Conservation (phyloP, 108 stramenopile genomes). For the Pseudonitzschia multistriata region DNA sequence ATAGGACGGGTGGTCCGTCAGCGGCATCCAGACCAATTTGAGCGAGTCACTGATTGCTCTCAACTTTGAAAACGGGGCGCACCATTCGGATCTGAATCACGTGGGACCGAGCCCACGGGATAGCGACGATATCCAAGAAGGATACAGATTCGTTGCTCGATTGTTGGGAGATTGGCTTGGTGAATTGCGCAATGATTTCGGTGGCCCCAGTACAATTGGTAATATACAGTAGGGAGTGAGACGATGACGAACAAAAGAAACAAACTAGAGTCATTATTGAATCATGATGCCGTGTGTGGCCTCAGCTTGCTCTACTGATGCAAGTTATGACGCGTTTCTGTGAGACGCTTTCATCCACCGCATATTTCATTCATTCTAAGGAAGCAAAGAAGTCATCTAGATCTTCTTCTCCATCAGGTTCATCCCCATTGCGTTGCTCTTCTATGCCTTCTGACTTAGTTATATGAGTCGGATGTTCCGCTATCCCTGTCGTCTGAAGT, state of each 20-base stretch:
- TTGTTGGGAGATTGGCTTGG: slow-evolving; percentile 1
- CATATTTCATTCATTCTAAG: slow-evolving; percentile 24
- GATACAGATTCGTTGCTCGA: background rate
- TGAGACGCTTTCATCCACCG: background rate
- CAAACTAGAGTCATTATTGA: too few species aligned
- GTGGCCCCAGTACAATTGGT: background rate
- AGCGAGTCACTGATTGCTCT: slow-evolving; percentile 54
- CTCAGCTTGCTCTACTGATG: too few species aligned
- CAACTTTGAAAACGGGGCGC: slow-evolving; percentile 83
- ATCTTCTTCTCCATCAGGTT: slow-evolving; percentile 38
- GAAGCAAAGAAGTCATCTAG: slow-evolving; percentile 76
- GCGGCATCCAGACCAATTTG: slow-evolving; percentile 59
- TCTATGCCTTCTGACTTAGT: background rate
- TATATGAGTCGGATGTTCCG: background rate
- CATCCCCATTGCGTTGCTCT: background rate
- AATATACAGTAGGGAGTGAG: background rate
- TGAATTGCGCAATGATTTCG: background rate
- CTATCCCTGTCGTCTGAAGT: background rate
- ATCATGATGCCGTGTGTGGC: too few species aligned
- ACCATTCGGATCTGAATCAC: slow-evolving; percentile 67
- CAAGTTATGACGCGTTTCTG: too few species aligned
- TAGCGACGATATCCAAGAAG: background rate
- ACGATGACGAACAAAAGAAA: background rate
- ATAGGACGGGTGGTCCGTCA: slow-evolving; percentile 33
- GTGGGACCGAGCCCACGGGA: slow-evolving; percentile 38